Evolutionary conservation across 768 basidiomycete genomes (phyloP).

Genomic region (Boletus bicolor): DNA sequence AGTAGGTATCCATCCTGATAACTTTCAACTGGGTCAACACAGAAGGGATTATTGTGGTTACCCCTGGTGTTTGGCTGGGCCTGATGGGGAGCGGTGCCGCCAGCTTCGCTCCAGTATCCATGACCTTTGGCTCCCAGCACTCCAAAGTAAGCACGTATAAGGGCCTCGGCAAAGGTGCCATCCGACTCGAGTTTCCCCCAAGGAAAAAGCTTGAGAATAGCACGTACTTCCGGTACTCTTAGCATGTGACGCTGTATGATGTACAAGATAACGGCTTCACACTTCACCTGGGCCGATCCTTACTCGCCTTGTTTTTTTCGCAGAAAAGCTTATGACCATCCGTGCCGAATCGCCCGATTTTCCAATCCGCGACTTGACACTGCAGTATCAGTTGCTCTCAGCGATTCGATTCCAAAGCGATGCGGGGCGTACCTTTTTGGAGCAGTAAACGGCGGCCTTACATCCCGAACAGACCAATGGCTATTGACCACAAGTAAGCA

Average conservation of each 20-base stretch:
- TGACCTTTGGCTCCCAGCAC: slow-evolving; percentile 39
- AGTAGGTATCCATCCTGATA: slow-evolving; percentile 36
- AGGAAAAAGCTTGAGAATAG: slow-evolving; percentile 37
- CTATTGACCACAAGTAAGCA: slow-evolving; percentile 13
- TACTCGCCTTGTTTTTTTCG: slow-evolving; percentile 32
- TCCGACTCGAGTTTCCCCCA: slow-evolving; percentile 44
- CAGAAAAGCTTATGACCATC: slow-evolving; percentile 35
- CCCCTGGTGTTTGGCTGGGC: slow-evolving; percentile 15
- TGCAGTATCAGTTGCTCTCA: slow-evolving; percentile 8
- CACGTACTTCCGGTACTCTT: slow-evolving; percentile 31
- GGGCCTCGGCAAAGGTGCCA: slow-evolving; percentile 34
- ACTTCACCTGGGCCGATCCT: not conserved
- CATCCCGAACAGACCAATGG: slow-evolving; percentile 29
- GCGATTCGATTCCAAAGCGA: not conserved
- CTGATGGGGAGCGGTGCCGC: slow-evolving; percentile 34
- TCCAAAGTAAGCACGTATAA: slow-evolving; percentile 35
- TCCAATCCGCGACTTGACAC: slow-evolving; percentile 40
- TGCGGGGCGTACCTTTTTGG: slow-evolving; percentile 20
- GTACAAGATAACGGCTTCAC: not conserved
- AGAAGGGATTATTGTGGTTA: not conserved
- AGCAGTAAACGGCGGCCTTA: slow-evolving; percentile 30
- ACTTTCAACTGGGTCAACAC: slow-evolving; percentile 10
- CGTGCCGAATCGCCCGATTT: slow-evolving; percentile 25
- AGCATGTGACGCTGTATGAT: slow-evolving; percentile 36
- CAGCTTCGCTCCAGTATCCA: slow-evolving; percentile 42